phyloP scores from a whole-genome alignment of 805 yeast genomes.

The Candida odintsovae region DNA sequence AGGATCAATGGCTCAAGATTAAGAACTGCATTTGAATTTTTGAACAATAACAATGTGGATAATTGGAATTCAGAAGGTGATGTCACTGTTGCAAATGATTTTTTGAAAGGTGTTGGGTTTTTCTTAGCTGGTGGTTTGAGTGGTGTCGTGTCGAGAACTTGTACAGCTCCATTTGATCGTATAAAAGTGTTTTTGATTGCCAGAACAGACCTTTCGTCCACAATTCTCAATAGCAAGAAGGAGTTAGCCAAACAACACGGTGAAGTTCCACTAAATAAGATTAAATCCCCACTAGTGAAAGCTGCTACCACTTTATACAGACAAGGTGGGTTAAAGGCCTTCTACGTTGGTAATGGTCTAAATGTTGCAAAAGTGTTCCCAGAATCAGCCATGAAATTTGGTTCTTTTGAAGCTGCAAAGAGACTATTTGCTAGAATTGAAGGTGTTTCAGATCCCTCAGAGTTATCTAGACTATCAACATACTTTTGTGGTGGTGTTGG shows the following conservation, averaged over 20 bases:
- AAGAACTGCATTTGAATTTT: slow-evolving; percentile 74
- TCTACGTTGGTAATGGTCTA: slow-evolving; percentile 93
- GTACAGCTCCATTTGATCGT: slow-evolving; percentile 96
- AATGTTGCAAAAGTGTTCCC: slow-evolving; percentile 94
- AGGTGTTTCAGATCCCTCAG: slow-evolving; percentile 64
- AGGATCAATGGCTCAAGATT: slow-evolving; percentile 69
- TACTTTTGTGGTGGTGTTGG: slow-evolving; percentile 95
- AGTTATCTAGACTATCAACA: slow-evolving; percentile 71
- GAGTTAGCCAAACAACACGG: slow-evolving; percentile 38
- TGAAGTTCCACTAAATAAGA: slow-evolving; percentile 35
- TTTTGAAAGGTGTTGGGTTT: slow-evolving; percentile 80
- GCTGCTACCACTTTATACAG: slow-evolving; percentile 79
- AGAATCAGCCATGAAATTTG: slow-evolving; percentile 95
- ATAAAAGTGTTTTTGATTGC: slow-evolving; percentile 92
- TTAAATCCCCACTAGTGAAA: slow-evolving; percentile 68
- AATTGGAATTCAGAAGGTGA: slow-evolving; percentile 91
- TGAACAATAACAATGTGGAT: slow-evolving; percentile 69
- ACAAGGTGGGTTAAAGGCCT: slow-evolving; percentile 83
- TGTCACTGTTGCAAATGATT: slow-evolving; percentile 74
- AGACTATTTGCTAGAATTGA: slow-evolving; percentile 65
- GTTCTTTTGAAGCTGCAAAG: slow-evolving; percentile 87
- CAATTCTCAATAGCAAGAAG: slow-evolving; percentile 52
- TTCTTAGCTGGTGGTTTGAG: slow-evolving; percentile 93
- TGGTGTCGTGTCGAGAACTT: slow-evolving; percentile 92
- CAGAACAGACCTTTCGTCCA: slow-evolving; percentile 73